These are phyloP conservation scores for Plasmopara halstedii DNA, from an alignment of 352 stramenopile species.

Conservation along the genomic window DNA sequence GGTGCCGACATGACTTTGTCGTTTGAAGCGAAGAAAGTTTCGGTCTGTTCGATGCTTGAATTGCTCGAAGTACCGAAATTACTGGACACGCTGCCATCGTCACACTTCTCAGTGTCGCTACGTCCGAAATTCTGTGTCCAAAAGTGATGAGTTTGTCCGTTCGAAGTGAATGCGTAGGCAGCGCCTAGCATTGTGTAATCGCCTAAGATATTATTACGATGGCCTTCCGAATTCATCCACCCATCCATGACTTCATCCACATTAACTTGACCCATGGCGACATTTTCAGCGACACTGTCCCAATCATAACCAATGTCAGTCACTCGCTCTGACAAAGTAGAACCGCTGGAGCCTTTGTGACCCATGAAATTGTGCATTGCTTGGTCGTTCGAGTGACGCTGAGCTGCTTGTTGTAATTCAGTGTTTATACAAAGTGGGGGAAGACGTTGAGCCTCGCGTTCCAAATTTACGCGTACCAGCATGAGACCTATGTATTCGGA, in stretches of 20 bases:
- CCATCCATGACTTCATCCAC: slow-evolving; percentile 28
- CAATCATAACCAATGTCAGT: too few relatives aligned
- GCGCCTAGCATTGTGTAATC: slow-evolving; percentile 37
- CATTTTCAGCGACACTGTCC: too few relatives aligned
- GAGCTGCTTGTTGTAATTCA: slow-evolving; percentile 23
- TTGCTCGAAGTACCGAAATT: too few relatives aligned
- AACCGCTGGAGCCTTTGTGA: slow-evolving; percentile 43
- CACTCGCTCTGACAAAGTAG: slow-evolving; percentile 35
- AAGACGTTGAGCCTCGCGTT: slow-evolving; percentile 29
- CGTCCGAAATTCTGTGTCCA: slow-evolving; percentile 56
- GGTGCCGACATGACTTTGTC: too few relatives aligned
- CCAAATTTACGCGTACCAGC: slow-evolving; percentile 47
- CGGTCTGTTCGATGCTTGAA: too few relatives aligned
- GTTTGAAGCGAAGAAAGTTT: too few relatives aligned
- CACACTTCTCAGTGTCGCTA: slow-evolving; percentile 25
- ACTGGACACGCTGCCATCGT: slow-evolving; percentile 7
- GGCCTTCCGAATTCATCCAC: slow-evolving; percentile 36
- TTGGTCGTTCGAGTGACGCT: slow-evolving; percentile 32
- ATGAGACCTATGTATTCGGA: too few relatives aligned
- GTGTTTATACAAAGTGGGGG: slow-evolving; percentile 28
- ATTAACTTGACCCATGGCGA: slow-evolving; percentile 28
- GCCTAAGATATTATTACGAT: slow-evolving; percentile 30
- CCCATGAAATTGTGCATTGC: slow-evolving; percentile 39
- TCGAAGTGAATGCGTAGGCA: slow-evolving; percentile 24
- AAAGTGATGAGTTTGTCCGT: slow-evolving; percentile 30